Percentiles rank a stretch among this genome's conserved stretches.
phyloP scores from a whole-genome alignment of 768 basidiomycete species.

The Phlebiopsis flavidoalba region DNA sequence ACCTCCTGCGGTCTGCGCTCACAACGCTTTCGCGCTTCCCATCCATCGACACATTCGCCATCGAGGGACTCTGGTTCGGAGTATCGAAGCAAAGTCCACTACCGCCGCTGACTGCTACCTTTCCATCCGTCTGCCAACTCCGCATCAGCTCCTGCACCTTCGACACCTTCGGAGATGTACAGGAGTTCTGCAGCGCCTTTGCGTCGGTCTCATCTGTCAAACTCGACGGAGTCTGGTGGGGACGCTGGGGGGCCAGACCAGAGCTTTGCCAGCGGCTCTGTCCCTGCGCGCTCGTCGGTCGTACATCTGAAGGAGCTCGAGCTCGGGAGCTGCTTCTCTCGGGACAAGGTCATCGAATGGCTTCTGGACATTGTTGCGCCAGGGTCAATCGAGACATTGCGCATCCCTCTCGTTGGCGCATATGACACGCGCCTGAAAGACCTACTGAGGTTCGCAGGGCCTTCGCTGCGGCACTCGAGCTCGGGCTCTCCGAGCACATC shows the following conservation, averaged over 20 bases:
- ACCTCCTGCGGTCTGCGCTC: slow-evolving; percentile 6
- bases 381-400: not conserved
- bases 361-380: not conserved
- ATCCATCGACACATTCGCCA: not conserved
- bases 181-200: slow-evolving; percentile 3
- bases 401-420: slow-evolving; percentile 7
- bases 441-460: slow-evolving; percentile 5
- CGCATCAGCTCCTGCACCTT: slow-evolving; percentile 11
- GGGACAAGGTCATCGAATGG: slow-evolving; percentile 10
- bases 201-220: not conserved
- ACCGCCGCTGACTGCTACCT: not conserved
- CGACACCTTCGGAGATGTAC: slow-evolving; percentile 5
- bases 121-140: slow-evolving; percentile 6
- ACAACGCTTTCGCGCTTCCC: slow-evolving; percentile 5
- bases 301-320: slow-evolving; percentile 2
- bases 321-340: slow-evolving; percentile 12
- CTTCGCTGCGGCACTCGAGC: slow-evolving; percentile 5
- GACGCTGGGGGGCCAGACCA: not conserved
- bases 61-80: slow-evolving; percentile 14
- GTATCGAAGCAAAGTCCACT: not conserved
- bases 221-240: slow-evolving; percentile 14
- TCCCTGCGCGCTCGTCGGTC: not conserved
- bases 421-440: slow-evolving; percentile 9
- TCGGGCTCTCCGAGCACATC: slow-evolving; percentile 14
- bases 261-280: not conserved